Evolutionary conservation across 345 rosid genomes (phyloP), one percentile per base, ranked within the genome.

Genomic region (Cardiospermum halicacabum): DNA sequence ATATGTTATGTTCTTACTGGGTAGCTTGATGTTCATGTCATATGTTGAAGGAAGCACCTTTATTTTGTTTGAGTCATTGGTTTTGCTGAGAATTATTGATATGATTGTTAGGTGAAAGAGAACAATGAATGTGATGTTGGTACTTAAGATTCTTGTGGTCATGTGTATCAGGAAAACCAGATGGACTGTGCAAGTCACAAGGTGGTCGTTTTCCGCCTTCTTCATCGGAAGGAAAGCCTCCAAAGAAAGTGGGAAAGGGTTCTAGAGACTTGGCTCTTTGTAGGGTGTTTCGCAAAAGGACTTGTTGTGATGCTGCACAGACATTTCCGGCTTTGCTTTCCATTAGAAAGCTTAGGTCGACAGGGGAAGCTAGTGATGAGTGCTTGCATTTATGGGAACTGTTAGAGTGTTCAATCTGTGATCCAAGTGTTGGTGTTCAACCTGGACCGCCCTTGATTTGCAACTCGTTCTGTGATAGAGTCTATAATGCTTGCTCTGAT

Each of bases 391-490:
- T 89, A 57, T 95, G 92, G 83, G 99, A 95, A 70, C 71, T 86
- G 65, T 66, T 91, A 83, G 99, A 95, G 79, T 95, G 97, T 68
- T 89, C 99, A n/a, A 82, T 91, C 56, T 95, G 99, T 22, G 96
- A 95, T 67, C 99, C 97, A 0, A 74, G 31, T 11, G 72, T 91
- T 47, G 99, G 99, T 26, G 76, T 82, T 62, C 87, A 81, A 74
- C 94, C 92, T 5, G 99, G 98, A 58, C 89, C 88, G 71, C 97
- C 97, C 5, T 84, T 82, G 18, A 73, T 95, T 28, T 95, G 99
- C 30, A 60, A 77, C 37, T 87, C 92, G 3, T 85, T 91, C 43
- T 95, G 98, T 80, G 81, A 89, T 47, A 72, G 74, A 76, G 91
- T 87, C 60, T 87, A 83, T 59, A 70, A 83, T 74, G 92, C 94